A percentile compares a stretch with the other conserved stretches of the same genome.
Evolutionary conservation across 805 yeast species (phyloP).

Genomic region (Pichia cabralensis): DNA sequence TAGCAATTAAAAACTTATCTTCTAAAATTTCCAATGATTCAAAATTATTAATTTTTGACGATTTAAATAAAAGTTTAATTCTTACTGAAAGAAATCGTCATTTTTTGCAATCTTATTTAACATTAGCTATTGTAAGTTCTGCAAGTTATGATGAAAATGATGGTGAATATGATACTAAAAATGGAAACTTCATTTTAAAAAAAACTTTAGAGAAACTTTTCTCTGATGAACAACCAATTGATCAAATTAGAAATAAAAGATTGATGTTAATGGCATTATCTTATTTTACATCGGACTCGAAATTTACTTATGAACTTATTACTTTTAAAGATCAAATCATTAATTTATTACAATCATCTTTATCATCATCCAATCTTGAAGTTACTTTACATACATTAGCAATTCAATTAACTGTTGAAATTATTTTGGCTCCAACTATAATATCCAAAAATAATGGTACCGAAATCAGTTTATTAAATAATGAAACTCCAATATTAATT

Average conservation of each 20-base stretch:
- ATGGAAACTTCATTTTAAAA: no score
- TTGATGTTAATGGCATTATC: constrained; percentile 8
- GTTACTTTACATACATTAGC: constrained; percentile 60
- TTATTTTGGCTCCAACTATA: constrained; percentile 33
- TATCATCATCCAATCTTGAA: constrained; percentile 60
- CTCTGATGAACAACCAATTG: constrained; percentile 5
- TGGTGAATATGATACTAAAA: constrained; percentile 35
- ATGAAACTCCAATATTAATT: constrained; percentile 27
- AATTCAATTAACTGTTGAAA: constrained; percentile 49
- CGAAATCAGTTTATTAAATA: constrained; percentile 30
- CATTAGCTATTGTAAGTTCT: constrained; percentile 38
- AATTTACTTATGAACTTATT: constrained; percentile 17
- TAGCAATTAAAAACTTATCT: constrained; percentile 36
- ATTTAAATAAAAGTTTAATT: constrained; percentile 30
- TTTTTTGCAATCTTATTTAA: constrained; percentile 50
- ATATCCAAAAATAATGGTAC: not conserved
- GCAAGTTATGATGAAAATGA: constrained; percentile 14
- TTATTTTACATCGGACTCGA: constrained; percentile 6
- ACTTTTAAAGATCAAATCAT: constrained; percentile 58
- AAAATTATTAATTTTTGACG: constrained; percentile 29
- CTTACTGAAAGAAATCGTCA: constrained; percentile 38
- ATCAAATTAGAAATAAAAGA: constrained; percentile 9
- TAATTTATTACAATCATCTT: constrained; percentile 55
- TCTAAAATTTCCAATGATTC: constrained; percentile 14
- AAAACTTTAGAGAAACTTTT: constrained; percentile 37